Conservation (phyloP, 108 stramenopile species). For the Cyclostephanos invisitatus region DNA sequence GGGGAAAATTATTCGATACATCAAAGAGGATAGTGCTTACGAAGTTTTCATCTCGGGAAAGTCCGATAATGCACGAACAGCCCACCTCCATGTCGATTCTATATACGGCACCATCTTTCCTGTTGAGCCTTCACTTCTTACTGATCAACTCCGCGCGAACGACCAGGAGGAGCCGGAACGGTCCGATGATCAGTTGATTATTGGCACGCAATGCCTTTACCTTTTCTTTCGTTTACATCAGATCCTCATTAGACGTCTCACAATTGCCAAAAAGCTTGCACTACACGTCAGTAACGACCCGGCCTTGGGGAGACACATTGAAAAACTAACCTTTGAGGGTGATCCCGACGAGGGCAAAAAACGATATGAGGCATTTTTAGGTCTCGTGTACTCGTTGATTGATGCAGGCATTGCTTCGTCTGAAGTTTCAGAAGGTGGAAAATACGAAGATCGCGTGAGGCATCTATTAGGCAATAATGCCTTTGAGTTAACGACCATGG, state of each 20-base stretch:
- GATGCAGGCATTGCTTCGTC: slow-evolving; percentile 51
- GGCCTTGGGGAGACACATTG: slow-evolving; percentile 67
- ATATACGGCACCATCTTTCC: slow-evolving; percentile 74
- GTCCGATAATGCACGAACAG: slow-evolving; percentile 42
- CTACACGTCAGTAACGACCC: slow-evolving; percentile 57
- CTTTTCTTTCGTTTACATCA: slow-evolving; percentile 86
- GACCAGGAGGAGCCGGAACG: slow-evolving; percentile 67
- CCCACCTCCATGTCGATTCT: slow-evolving; percentile 61
- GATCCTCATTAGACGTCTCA: slow-evolving; percentile 76
- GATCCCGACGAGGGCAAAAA: slow-evolving; percentile 60
- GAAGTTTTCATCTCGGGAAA: slow-evolving; percentile 52
- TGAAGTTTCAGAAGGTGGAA: slow-evolving; percentile 63
- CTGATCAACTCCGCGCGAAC: slow-evolving; percentile 61
- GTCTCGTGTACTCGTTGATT: slow-evolving; percentile 70
- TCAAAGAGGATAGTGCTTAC: slow-evolving; percentile 54
- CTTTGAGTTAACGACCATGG: slow-evolving; percentile 89
- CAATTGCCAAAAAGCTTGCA: slow-evolving; percentile 76
- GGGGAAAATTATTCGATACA: slow-evolving; percentile 59
- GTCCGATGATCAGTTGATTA: slow-evolving; percentile 65
- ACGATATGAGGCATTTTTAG: slow-evolving; percentile 78
- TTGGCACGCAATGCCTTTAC: slow-evolving; percentile 88
- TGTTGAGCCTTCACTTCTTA: slow-evolving; percentile 68
- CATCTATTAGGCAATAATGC: slow-evolving; percentile 81
- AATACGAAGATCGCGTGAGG: slow-evolving; percentile 82
- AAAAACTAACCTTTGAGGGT: slow-evolving; percentile 56